These are phyloP conservation scores for Pinus taeda DNA, from an alignment of 75 land plant species.

Conservation along the genomic window DNA sequence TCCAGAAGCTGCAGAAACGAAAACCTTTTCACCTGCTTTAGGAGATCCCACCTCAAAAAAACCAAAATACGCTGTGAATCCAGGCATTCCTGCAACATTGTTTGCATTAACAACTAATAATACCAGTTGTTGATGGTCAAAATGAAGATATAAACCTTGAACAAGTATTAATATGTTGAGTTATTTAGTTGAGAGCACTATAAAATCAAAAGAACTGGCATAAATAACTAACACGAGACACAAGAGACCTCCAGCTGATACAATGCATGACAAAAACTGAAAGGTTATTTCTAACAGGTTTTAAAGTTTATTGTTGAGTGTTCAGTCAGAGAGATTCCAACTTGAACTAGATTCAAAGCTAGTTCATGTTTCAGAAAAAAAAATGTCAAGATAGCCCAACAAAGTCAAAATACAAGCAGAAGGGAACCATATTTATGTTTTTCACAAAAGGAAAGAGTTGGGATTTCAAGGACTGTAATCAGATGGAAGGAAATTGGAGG, in stretches of 20 bases:
- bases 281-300: background rate
- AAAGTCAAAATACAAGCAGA: too few relatives aligned
- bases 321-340: background rate
- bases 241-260: background rate
- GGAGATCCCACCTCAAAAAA: constrained; percentile 63
- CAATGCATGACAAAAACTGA: background rate
- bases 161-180: too few relatives aligned
- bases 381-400: too few relatives aligned
- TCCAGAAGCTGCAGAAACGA: constrained; percentile 86
- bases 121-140: background rate
- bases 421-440: too few relatives aligned
- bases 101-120: background rate
- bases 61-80: constrained; percentile 86
- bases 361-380: too few relatives aligned
- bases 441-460: too few relatives aligned
- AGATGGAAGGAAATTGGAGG: too few relatives aligned
- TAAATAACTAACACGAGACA: background rate
- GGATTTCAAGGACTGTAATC: too few relatives aligned
- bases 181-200: background rate
- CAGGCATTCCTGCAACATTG: constrained; percentile 45
- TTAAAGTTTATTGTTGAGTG: background rate
- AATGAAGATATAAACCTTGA: background rate
- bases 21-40: constrained; percentile 66
- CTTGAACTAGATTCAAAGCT: background rate
- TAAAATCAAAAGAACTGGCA: background rate